Percentiles rank a stretch among this genome's conserved stretches.
These are phyloP conservation scores for Waltergamsia citrina DNA, from an alignment of 2,329 filamentous ascomycete species.

Conservation along the genomic window DNA sequence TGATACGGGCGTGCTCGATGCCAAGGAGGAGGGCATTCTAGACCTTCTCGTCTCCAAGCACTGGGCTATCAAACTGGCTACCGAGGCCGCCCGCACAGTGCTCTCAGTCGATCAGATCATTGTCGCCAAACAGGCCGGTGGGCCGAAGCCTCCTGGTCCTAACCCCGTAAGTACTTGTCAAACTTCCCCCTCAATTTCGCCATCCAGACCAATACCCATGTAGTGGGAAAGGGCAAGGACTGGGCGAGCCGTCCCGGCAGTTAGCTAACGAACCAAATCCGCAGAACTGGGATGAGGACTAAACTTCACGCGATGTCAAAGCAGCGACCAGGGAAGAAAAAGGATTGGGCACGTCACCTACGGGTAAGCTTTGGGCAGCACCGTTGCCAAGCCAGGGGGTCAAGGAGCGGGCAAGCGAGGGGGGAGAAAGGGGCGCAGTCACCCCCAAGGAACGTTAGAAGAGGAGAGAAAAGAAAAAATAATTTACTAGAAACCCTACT, in stretches of 20 bases:
- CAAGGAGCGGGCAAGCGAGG: too few species aligned
- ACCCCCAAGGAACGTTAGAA: too few species aligned
- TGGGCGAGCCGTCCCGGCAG: too few species aligned
- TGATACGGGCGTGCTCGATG: constrained; percentile 72
- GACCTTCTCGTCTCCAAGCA: constrained; percentile 87
- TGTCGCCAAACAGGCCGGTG: constrained; percentile 91
- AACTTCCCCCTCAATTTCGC: not conserved
- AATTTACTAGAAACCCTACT: too few species aligned
- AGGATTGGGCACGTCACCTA: too few species aligned
- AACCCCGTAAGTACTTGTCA: constrained; percentile 53
- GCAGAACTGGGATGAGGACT: constrained; percentile 57
- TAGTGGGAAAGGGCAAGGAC: not conserved
- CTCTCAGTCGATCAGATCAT: constrained; percentile 98
- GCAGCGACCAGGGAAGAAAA: too few species aligned
- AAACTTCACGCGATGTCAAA: too few species aligned
- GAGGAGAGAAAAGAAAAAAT: too few species aligned
- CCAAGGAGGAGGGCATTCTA: constrained; percentile 79
- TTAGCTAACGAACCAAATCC: constrained; percentile 15
- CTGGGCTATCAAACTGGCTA: constrained; percentile 96
- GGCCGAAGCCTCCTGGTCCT: constrained; percentile 90
- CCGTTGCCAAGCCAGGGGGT: too few species aligned
- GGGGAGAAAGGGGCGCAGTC: too few species aligned
- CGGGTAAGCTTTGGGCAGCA: too few species aligned
- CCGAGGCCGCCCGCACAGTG: constrained; percentile 87
- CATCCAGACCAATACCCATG: not conserved